Evolutionary conservation across 2,329 filamentous ascomycete species (phyloP).

Genomic region (Fusarium keratoplasticum): DNA sequence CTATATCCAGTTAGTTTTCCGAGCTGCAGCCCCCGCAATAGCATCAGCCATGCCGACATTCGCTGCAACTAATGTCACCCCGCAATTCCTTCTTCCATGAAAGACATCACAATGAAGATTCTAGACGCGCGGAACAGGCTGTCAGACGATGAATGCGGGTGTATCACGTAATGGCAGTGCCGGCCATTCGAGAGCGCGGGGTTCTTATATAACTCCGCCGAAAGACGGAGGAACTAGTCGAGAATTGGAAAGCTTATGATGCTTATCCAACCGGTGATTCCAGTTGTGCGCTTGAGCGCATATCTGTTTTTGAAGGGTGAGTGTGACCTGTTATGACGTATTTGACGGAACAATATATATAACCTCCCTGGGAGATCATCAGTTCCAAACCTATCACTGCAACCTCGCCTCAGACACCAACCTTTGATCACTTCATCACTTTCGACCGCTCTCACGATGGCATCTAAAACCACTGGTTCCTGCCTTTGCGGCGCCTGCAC

Average conservation of each 20-base stretch:
- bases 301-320: neutral
- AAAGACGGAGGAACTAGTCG: neutral
- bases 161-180: neutral
- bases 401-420: neutral
- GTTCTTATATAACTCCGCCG: neutral
- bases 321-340: neutral
- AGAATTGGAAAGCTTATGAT: neutral
- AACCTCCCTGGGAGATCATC: too few relatives aligned
- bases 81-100: neutral
- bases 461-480: neutral
- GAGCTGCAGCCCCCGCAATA: neutral
- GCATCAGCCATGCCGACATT: neutral
- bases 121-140: neutral
- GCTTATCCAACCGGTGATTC: neutral
- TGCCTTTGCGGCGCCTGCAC: constrained; percentile 11
- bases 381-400: neutral
- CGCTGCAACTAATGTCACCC: neutral
- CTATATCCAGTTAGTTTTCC: neutral
- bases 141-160: rapidly evolving
- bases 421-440: neutral
- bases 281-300: neutral
- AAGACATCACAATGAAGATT: neutral
- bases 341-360: neutral
- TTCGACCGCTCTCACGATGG: neutral
- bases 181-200: neutral